Evolutionary conservation across 1,284 basidiomycete genomes (phyloP).

Genomic region (Ceratobasidium sp.): DNA sequence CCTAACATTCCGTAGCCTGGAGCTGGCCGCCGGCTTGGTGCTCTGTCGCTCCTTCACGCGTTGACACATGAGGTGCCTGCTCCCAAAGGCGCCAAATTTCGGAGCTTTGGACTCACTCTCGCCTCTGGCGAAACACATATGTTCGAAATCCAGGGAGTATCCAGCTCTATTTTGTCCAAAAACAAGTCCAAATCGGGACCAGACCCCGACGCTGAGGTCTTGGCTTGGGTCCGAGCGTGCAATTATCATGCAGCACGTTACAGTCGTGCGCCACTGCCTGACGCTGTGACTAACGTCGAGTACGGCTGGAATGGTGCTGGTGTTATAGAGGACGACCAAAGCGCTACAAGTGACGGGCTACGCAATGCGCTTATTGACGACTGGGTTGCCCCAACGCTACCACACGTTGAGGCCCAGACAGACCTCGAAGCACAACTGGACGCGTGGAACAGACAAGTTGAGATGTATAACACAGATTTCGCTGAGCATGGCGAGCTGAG

Average conservation of each 20-base stretch:
- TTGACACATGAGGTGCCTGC: constrained; percentile 25
- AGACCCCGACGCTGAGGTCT: constrained; percentile 30
- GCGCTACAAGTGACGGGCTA: constrained; percentile 1
- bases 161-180: not conserved
- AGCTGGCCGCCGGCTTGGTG: constrained; percentile 12
- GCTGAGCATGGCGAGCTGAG: constrained; percentile 34
- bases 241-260: constrained; percentile 36
- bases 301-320: constrained; percentile 34
- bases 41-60: constrained; percentile 20
- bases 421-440: constrained; percentile 19
- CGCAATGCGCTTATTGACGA: constrained; percentile 23
- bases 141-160: constrained; percentile 21
- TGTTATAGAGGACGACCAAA: constrained; percentile 9
- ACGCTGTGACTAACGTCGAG: constrained; percentile 33
- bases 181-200: constrained; percentile 15
- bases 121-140: constrained; percentile 34
- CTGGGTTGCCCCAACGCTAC: constrained; percentile 24
- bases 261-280: constrained; percentile 34
- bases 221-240: constrained; percentile 32
- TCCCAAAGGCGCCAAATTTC: constrained; percentile 25
- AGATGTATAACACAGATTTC: constrained; percentile 25
- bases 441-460: constrained; percentile 20
- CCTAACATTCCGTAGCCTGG: not conserved
- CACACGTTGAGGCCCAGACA: constrained; percentile 3
- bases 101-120: constrained; percentile 34